These are phyloP conservation scores for Penicillium frequentans DNA, from an alignment of 2,329 filamentous ascomycete genomes.

Conservation along the genomic window DNA sequence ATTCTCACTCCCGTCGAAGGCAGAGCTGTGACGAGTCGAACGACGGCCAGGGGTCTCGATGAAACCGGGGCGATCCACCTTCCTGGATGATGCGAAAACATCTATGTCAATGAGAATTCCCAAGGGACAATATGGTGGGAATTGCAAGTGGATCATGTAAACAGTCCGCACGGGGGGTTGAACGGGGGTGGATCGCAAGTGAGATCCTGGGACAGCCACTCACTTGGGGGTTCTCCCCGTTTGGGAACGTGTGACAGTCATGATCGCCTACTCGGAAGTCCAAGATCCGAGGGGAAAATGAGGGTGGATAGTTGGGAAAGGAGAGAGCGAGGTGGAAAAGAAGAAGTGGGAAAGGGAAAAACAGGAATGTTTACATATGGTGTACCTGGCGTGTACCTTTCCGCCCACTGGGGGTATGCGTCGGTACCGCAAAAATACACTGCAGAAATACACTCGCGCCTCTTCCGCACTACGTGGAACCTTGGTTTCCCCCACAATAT, in stretches of 20 bases:
- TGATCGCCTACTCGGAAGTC: slow-evolving; percentile 26
- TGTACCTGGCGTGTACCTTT: slow-evolving; percentile 9
- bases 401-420: slow-evolving; percentile 6
- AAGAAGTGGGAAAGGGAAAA: slow-evolving; percentile 10
- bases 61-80: slow-evolving; percentile 52
- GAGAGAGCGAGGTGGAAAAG: background rate
- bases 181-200: slow-evolving; percentile 15
- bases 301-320: slow-evolving; percentile 1
- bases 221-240: slow-evolving; percentile 54
- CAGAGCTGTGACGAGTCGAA: slow-evolving; percentile 45
- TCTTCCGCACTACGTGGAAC: slow-evolving; percentile 9
- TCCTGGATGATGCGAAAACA: slow-evolving; percentile 38
- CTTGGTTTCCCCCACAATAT: slow-evolving; percentile 10
- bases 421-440: slow-evolving; percentile 12
- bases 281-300: slow-evolving; percentile 15
- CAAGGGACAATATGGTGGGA: background rate
- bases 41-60: slow-evolving; percentile 53
- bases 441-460: slow-evolving; percentile 14
- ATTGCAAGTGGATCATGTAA: slow-evolving; percentile 14
- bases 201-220: slow-evolving; percentile 26
- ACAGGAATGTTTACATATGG: slow-evolving; percentile 19
- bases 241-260: slow-evolving; percentile 53
- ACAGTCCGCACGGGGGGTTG: slow-evolving; percentile 4
- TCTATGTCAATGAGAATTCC: slow-evolving; percentile 6
- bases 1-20: slow-evolving; percentile 32